These are phyloP conservation scores for Coprinopsis cinerea DNA, from an alignment of 768 basidiomycete species.

Conservation along the genomic window DNA sequence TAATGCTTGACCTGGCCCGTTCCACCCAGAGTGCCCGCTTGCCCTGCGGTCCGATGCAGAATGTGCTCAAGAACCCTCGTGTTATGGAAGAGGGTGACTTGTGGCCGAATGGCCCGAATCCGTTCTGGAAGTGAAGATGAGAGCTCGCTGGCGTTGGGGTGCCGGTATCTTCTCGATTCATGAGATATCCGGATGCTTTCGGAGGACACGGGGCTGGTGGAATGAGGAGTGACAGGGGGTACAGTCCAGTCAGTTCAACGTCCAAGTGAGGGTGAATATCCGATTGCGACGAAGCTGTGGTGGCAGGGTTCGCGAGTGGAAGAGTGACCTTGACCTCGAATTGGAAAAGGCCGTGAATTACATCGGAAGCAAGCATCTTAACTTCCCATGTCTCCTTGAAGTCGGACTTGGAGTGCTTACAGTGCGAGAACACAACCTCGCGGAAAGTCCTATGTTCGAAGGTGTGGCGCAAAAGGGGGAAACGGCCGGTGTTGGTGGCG, in stretches of 20 bases:
- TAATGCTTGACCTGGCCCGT: slow-evolving; percentile 34
- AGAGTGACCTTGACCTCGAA: slow-evolving; percentile 27
- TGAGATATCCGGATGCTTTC: no score
- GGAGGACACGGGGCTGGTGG: slow-evolving; percentile 7
- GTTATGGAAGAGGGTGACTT: slow-evolving; percentile 13
- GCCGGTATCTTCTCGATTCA: slow-evolving; percentile 2
- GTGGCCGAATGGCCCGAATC: slow-evolving; percentile 1
- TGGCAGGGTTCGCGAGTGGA: not conserved
- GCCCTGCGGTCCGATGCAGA: slow-evolving; percentile 41
- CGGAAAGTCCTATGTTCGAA: slow-evolving; percentile 34
- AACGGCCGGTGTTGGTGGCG: slow-evolving; percentile 6
- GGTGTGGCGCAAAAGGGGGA: slow-evolving; percentile 16
- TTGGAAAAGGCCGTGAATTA: slow-evolving; percentile 46
- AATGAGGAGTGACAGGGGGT: slow-evolving; percentile 30
- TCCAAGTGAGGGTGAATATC: slow-evolving; percentile 10
- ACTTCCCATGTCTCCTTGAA: slow-evolving; percentile 16
- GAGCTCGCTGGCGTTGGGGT: slow-evolving; percentile 6
- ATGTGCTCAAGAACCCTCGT: slow-evolving; percentile 46
- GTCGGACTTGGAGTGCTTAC: slow-evolving; percentile 13
- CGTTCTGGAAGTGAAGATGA: slow-evolving; percentile 6
- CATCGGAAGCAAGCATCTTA: slow-evolving; percentile 40
- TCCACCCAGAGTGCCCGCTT: slow-evolving; percentile 54
- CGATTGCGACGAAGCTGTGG: not conserved
- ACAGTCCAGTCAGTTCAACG: slow-evolving; percentile 27
- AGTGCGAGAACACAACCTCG: slow-evolving; percentile 36